A percentile compares a stretch with the other conserved stretches of the same genome.
phyloP scores from a whole-genome alignment of 441 rosid species.

The Erysimum cheiri region DNA sequence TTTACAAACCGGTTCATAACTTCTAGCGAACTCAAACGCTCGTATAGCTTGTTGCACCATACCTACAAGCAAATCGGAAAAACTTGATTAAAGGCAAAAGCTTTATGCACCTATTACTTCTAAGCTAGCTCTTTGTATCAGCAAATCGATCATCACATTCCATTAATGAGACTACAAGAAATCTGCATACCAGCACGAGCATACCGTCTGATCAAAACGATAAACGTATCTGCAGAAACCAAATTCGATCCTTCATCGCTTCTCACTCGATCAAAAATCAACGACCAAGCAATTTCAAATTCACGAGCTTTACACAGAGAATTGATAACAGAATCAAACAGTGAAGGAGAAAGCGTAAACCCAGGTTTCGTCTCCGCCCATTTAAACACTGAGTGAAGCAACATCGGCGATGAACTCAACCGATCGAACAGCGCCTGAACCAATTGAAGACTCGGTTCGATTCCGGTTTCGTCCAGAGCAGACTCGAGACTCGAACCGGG shows the following conservation, averaged over 20 bases:
- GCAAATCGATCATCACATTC: neutral
- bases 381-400: constrained; percentile 61
- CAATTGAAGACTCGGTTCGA: constrained; percentile 56
- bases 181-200: constrained; percentile 69
- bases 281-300: constrained; percentile 72
- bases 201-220: constrained; percentile 77
- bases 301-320: constrained; percentile 70
- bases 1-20: constrained; percentile 43
- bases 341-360: constrained; percentile 50
- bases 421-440: constrained; percentile 60
- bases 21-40: constrained; percentile 63
- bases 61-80: constrained; percentile 49
- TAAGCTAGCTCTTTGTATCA: constrained; percentile 4
- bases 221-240: constrained; percentile 70
- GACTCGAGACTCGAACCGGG: constrained; percentile 57
- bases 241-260: constrained; percentile 42
- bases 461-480: constrained; percentile 59
- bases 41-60: constrained; percentile 64
- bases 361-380: constrained; percentile 79
- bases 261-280: constrained; percentile 60
- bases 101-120: neutral
- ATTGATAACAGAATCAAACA: constrained; percentile 59
- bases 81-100: constrained; percentile 1
- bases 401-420: constrained; percentile 72
- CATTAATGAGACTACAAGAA: constrained; percentile 26